Conservation (phyloP, 805 yeast species). For the Candida argentea region DNA sequence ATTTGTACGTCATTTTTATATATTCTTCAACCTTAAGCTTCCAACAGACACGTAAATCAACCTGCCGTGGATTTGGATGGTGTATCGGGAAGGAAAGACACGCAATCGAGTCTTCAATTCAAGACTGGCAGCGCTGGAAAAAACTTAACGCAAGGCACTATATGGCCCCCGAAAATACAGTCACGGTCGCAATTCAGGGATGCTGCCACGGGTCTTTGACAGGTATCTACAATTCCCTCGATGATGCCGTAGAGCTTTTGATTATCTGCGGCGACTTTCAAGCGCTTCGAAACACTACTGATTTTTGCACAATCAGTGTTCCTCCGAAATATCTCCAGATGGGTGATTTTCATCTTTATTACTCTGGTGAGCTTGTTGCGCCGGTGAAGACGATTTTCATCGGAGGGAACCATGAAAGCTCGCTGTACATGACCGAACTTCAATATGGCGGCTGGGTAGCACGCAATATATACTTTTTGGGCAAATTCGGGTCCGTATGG, state of each 20-base stretch:
- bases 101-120: background rate
- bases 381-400: conserved; percentile 74
- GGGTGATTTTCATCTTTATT: conserved; percentile 77
- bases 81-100: background rate
- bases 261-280: conserved; percentile 91
- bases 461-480: conserved; percentile 76
- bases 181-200: conserved; percentile 65
- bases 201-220: conserved; percentile 81
- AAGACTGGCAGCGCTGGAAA: background rate
- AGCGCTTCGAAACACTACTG: conserved; percentile 55
- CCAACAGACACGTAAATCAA: no score
- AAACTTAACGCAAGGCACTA: background rate
- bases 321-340: conserved; percentile 66
- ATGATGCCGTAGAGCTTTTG: conserved; percentile 26
- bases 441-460: conserved; percentile 91
- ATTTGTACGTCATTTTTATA: background rate
- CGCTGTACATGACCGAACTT: conserved; percentile 62
- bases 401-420: conserved; percentile 95
- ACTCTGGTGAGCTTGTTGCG: conserved; percentile 47
- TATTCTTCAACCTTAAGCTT: no score
- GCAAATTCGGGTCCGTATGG: conserved; percentile 66
- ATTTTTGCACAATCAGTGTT: conserved; percentile 60
- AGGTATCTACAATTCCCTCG: conserved; percentile 35
- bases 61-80: no score
- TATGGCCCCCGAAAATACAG: conserved; percentile 3